A percentile compares a stretch with the other conserved stretches of the same genome.
Conservation (phyloP, 2,329 filamentous ascomycete genomes). For the Xylaria sp. region DNA sequence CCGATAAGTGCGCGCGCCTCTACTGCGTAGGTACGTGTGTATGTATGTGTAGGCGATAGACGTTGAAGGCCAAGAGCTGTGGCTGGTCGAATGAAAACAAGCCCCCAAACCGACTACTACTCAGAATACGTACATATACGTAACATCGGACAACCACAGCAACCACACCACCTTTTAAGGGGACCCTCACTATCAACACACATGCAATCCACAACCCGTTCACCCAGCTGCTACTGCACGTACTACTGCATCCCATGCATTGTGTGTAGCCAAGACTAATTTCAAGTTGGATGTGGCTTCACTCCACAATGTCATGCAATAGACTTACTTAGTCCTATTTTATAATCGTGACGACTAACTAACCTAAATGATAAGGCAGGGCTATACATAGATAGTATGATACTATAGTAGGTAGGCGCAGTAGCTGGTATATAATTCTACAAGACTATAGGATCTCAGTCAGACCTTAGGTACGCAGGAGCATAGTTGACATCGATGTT, state of each 20-base stretch:
- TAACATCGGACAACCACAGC: not conserved
- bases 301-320: conserved; percentile 24
- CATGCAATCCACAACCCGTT: conserved; percentile 30
- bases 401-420: not conserved
- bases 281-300: conserved; percentile 27
- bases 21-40: no score
- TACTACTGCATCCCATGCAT: conserved; percentile 31
- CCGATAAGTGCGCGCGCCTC: conserved; percentile 10
- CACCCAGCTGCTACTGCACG: conserved; percentile 18
- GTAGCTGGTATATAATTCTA: not conserved
- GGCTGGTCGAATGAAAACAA: conserved; percentile 22
- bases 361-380: conserved; percentile 1
- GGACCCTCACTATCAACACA: conserved; percentile 14
- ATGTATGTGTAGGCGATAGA: not conserved
- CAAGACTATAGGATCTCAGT: not conserved
- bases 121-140: not conserved
- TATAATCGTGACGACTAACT: not conserved
- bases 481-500: not conserved
- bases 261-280: conserved; percentile 26
- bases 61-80: conserved; percentile 15
- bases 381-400: no score
- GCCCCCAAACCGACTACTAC: conserved; percentile 4
- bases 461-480: no score
- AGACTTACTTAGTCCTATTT: not conserved
- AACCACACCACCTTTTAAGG: conserved; percentile 11